A percentile compares a stretch with the other conserved stretches of the same genome.
These are phyloP conservation scores for Brassica balearica DNA, from an alignment of 441 rosid genomes.

Conservation along the genomic window DNA sequence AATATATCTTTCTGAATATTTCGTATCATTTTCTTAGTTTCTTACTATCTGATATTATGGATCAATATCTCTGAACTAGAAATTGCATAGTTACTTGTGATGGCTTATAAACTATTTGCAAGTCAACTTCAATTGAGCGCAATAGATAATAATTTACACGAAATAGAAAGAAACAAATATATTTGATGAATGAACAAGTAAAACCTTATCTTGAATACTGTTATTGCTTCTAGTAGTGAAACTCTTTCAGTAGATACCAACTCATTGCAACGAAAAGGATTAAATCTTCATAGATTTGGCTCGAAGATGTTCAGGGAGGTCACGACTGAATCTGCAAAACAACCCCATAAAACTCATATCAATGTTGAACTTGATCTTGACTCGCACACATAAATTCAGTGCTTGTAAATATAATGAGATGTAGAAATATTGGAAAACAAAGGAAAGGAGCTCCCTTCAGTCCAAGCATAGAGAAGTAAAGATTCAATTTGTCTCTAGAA, in stretches of 20 bases:
- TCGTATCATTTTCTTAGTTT: conserved; percentile 22
- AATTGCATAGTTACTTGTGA: conserved; percentile 2
- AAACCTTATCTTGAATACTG: conserved; percentile 13
- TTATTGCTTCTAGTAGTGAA: conserved; percentile 13
- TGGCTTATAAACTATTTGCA: conserved; percentile 14
- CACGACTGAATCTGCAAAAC: conserved; percentile 27
- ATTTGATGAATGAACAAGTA: conserved; percentile 21
- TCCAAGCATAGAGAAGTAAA: conserved; percentile 81
- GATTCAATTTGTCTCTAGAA: conserved; percentile 87
- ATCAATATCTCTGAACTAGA: conserved; percentile 7
- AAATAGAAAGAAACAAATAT: neutral
- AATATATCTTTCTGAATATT: neutral
- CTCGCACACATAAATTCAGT: conserved; percentile 4
- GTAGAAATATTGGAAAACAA: neutral
- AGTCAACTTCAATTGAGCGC: neutral
- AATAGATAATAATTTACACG: conserved; percentile 15
- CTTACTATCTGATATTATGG: conserved; percentile 9
- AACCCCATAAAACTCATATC: conserved; percentile 19
- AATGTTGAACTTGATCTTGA: conserved; percentile 8
- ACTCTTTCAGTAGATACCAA: conserved; percentile 21
- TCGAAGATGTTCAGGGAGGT: conserved; percentile 22
- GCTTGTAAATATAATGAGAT: neutral
- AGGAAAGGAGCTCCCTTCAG: conserved; percentile 98
- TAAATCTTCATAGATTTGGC: conserved; percentile 2
- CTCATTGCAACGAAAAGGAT: conserved; percentile 7